phyloP scores from a whole-genome alignment of 2,329 filamentous ascomycete genomes.

The Colletotrichum melonis region DNA sequence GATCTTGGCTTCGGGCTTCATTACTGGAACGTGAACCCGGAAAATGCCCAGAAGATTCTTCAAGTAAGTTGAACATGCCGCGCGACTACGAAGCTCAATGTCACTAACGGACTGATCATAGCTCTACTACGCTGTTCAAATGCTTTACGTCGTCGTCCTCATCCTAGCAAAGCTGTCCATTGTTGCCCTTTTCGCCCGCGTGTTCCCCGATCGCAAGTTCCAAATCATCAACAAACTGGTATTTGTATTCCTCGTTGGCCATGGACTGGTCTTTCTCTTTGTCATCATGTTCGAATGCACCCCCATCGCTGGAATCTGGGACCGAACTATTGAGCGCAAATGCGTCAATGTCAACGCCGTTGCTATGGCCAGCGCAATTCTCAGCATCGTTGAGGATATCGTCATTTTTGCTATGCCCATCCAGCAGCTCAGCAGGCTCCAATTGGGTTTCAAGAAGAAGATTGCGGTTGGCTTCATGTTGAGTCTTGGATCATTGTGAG shows the following conservation, averaged over 20 bases:
- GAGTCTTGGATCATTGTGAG: conserved; percentile 37
- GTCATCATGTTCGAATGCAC: conserved; percentile 38
- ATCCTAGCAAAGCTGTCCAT: conserved; percentile 40
- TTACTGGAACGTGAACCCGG: conserved; percentile 39
- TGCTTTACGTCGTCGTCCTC: conserved; percentile 40
- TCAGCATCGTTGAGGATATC: conserved; percentile 36
- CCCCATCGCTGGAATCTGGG: conserved; percentile 35
- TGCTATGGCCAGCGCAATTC: conserved; percentile 24
- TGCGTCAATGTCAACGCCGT: conserved; percentile 32
- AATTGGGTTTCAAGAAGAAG: conserved; percentile 29
- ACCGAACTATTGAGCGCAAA: conserved; percentile 23
- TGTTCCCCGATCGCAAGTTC: conserved; percentile 36
- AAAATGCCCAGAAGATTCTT: conserved; percentile 14
- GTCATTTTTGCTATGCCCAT: conserved; percentile 35
- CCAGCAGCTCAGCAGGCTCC: conserved; percentile 26
- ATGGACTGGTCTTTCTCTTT: conserved; percentile 38
- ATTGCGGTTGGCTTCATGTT: conserved; percentile 34
- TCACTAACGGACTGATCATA: background rate
- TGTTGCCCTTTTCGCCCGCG: conserved; percentile 38
- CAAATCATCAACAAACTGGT: conserved; percentile 33
- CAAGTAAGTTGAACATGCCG: background rate
- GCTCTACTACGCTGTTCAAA: conserved; percentile 37
- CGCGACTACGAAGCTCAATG: background rate
- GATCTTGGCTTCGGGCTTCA: conserved; percentile 38
- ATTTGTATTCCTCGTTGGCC: conserved; percentile 31